Conservation (phyloP, 225 moss, liverwort and hornwort genomes). For the Polytrichum commune region DNA sequence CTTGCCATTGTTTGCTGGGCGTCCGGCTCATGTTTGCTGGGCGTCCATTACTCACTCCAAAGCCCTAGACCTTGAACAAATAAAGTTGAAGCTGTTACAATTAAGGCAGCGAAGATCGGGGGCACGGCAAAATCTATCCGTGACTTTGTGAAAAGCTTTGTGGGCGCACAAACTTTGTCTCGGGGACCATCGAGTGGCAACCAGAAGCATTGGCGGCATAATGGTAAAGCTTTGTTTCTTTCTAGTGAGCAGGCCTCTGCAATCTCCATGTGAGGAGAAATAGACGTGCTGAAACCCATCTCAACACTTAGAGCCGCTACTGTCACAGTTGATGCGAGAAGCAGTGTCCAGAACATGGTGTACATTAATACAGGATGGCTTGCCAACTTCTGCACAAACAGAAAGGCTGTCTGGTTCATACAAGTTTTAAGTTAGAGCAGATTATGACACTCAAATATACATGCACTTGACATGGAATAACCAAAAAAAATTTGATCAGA, state of each 20-base stretch:
- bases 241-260: conserved; percentile 54
- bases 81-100: conserved; percentile 53
- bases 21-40: too few relatives aligned
- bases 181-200: conserved; percentile 55
- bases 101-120: conserved; percentile 55
- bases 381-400: conserved; percentile 34
- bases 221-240: conserved; percentile 41
- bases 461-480: neutral
- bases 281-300: conserved; percentile 48
- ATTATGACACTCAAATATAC: neutral
- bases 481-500: too few relatives aligned
- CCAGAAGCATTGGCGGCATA: conserved; percentile 50
- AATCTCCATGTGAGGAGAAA: conserved; percentile 41
- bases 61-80: conserved; percentile 55
- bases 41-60: conserved; percentile 49
- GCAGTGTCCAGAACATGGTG: conserved; percentile 51
- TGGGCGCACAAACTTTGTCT: conserved; percentile 48
- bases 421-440: too few relatives aligned
- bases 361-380: conserved; percentile 44
- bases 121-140: conserved; percentile 52
- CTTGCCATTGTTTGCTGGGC: too few relatives aligned
- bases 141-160: conserved; percentile 46
- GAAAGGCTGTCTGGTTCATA: conserved; percentile 26
- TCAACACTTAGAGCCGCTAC: conserved; percentile 52
- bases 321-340: conserved; percentile 54